Percentiles rank a stretch among this genome's conserved stretches.
phyloP scores from a whole-genome alignment of 148 eudicot genomes.

The Rhododendron kiyosumense region DNA sequence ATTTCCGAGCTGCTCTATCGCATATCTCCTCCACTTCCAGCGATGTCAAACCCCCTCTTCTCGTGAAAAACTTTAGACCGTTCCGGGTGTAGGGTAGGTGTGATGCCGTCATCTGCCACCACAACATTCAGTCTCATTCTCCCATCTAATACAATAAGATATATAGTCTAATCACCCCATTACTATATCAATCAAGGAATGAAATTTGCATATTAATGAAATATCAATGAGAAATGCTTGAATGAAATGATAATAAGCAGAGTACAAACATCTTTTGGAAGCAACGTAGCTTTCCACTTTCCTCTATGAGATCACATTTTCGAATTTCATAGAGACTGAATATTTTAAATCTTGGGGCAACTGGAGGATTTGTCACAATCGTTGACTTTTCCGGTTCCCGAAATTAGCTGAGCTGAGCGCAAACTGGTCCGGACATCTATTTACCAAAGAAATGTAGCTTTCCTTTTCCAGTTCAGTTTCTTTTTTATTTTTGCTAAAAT shows the following conservation, averaged over 20 bases:
- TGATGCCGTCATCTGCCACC: conserved; percentile 85
- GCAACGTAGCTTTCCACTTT: neutral
- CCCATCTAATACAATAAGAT: neutral
- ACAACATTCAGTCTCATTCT: neutral
- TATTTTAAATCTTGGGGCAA: no score
- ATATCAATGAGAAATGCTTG: neutral
- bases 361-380: no score
- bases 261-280: neutral
- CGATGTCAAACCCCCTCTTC: conserved; percentile 77
- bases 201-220: neutral
- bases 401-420: no score
- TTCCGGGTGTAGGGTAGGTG: conserved; percentile 94
- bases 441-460: no score
- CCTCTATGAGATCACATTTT: neutral
- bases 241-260: neutral
- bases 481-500: neutral
- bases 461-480: neutral
- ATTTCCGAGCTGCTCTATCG: conserved; percentile 69
- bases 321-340: no score
- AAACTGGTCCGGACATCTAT: no score
- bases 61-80: conserved; percentile 87
- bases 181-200: neutral
- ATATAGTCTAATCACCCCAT: neutral
- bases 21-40: conserved; percentile 80
- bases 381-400: no score